These are phyloP conservation scores for Nemophila menziesii DNA, from an alignment of 257 asterid genomes.

Conservation along the genomic window DNA sequence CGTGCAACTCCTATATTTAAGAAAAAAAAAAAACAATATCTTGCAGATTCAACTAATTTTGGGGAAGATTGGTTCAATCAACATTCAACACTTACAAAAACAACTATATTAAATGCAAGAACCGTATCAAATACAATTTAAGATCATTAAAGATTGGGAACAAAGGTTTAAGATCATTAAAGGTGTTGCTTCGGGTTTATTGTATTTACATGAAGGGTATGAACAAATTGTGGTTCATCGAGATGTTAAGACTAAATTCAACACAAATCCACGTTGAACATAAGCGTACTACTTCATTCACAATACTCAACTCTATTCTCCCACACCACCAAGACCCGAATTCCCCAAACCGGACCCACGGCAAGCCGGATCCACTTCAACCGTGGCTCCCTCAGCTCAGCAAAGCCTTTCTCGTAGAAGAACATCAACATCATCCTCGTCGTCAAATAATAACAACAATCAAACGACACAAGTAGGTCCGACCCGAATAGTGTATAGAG, in stretches of 20 bases:
- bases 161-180: neutral
- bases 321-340: conserved; percentile 5
- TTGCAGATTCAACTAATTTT: too few species aligned
- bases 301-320: neutral
- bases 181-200: neutral
- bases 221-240: neutral
- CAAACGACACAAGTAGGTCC: conserved; percentile 23
- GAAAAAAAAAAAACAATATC: too few species aligned
- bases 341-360: conserved; percentile 45
- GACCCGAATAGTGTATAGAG: conserved; percentile 38
- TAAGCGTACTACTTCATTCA: neutral
- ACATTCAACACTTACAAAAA: too few species aligned
- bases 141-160: too few species aligned
- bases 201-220: neutral
- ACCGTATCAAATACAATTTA: too few species aligned
- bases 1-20: too few species aligned
- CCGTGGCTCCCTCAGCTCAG: conserved; percentile 74
- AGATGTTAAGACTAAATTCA: neutral
- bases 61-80: too few species aligned
- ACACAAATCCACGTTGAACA: too few species aligned
- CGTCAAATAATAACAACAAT: too few species aligned
- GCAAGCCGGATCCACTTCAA: conserved; percentile 26
- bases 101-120: too few species aligned
- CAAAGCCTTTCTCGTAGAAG: conserved; percentile 56
- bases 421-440: conserved; percentile 35